phyloP scores from a whole-genome alignment of 805 yeast species.

The Yamadazyma akitaensis region DNA sequence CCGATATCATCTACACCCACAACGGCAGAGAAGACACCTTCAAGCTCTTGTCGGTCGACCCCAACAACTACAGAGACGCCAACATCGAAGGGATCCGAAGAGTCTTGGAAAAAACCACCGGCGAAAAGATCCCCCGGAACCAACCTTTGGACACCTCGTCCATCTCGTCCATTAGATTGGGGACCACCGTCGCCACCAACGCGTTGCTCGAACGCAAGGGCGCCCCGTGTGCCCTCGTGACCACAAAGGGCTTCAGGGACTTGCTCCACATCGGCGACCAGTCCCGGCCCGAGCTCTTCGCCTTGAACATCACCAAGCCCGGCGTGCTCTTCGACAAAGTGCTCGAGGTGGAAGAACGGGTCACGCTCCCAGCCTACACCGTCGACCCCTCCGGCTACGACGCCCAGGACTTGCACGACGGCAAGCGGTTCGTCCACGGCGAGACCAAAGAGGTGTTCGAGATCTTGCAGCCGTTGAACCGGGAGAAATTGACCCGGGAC shows the following conservation, averaged over 20 bases:
- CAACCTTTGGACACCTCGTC: slow-evolving; percentile 17
- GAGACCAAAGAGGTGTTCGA: slow-evolving; percentile 67
- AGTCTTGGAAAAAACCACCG: slow-evolving; percentile 58
- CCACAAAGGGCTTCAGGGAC: slow-evolving; percentile 22
- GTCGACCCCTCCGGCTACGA: slow-evolving; percentile 19
- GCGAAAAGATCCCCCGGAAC: slow-evolving; percentile 34
- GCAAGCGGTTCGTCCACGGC: slow-evolving; percentile 46
- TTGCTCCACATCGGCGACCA: slow-evolving; percentile 21
- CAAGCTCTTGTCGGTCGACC: slow-evolving; percentile 84
- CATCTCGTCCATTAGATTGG: slow-evolving; percentile 23
- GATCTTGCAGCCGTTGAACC: slow-evolving; percentile 53
- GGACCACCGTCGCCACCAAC: slow-evolving; percentile 28
- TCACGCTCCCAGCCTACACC: slow-evolving; percentile 19
- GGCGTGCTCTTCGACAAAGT: slow-evolving; percentile 16
- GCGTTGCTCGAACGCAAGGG: slow-evolving; percentile 23
- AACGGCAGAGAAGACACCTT: slow-evolving; percentile 51
- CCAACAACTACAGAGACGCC: slow-evolving; percentile 80
- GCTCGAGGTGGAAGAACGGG: slow-evolving; percentile 20
- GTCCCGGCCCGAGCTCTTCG: slow-evolving; percentile 21
- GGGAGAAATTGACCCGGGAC: slow-evolving; percentile 37
- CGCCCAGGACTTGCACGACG: slow-evolving; percentile 18
- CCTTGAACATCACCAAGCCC: slow-evolving; percentile 17
- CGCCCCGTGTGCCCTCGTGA: slow-evolving; percentile 17
- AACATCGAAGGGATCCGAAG: slow-evolving; percentile 86
- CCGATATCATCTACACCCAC: slow-evolving; percentile 37